These are phyloP conservation scores for Kappamyces sp. DNA, from an alignment of 192 early-diverging fungal genomes.

Conservation along the genomic window DNA sequence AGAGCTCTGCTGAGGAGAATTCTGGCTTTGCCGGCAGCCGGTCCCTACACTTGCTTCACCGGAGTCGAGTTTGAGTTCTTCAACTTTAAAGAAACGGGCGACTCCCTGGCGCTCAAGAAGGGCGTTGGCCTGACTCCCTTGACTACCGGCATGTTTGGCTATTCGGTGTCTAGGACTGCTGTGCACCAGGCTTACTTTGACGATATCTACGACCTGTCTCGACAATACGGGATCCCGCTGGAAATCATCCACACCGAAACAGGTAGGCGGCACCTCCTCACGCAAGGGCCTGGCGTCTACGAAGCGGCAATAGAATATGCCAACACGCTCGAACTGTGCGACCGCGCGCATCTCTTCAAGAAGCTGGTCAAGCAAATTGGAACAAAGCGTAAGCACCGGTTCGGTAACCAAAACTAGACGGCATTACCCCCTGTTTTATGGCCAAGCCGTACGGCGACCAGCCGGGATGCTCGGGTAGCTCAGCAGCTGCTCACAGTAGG, in stretches of 20 bases:
- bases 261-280: conserved; percentile 24
- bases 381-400: too few species aligned
- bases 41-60: too few species aligned
- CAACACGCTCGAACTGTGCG: conserved; percentile 54
- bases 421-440: conserved; percentile 77
- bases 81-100: conserved; percentile 75
- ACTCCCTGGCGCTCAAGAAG: conserved; percentile 56
- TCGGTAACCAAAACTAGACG: too few species aligned
- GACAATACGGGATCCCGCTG: conserved; percentile 48
- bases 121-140: conserved; percentile 50
- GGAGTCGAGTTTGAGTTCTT: conserved; percentile 73
- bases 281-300: conserved; percentile 67
- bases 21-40: conserved; percentile 29
- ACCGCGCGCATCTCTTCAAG: conserved; percentile 75
- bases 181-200: conserved; percentile 66
- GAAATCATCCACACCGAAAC: conserved; percentile 81
- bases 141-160: conserved; percentile 80
- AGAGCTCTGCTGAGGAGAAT: conserved; percentile 49
- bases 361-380: conserved; percentile 67
- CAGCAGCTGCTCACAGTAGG: too few species aligned
- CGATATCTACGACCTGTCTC: conserved; percentile 60
- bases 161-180: conserved; percentile 62
- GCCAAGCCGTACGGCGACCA: conserved; percentile 67
- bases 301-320: conserved; percentile 70
- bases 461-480: conserved; percentile 78